phyloP scores from a whole-genome alignment of 257 asterid genomes.

The Lantana camara region DNA sequence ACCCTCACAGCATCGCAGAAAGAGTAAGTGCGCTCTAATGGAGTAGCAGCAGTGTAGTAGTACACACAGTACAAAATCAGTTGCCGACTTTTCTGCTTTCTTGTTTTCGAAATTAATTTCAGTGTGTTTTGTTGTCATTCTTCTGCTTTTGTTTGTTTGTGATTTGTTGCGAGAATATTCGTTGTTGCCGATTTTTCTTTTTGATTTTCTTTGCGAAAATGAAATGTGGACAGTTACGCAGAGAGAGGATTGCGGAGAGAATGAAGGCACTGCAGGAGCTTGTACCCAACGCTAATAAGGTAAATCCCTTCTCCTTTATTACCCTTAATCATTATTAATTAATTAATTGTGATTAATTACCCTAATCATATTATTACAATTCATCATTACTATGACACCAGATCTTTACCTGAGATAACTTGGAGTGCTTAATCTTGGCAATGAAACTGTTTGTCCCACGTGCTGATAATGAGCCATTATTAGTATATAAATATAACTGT shows the following conservation, averaged over 20 bases:
- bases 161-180: conserved; percentile 4
- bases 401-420: too few species aligned
- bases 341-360: conserved; percentile 14
- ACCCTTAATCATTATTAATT: neutral
- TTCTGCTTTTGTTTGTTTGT: conserved; percentile 22
- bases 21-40: conserved; percentile 51
- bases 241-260: conserved; percentile 99
- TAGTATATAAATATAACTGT: conserved; percentile 19
- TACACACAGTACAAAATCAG: conserved; percentile 31
- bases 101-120: conserved; percentile 11
- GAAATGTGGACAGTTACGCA: conserved; percentile 71
- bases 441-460: conserved; percentile 26
- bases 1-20: conserved; percentile 98
- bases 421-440: neutral
- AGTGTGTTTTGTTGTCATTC: conserved; percentile 28
- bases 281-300: conserved; percentile 95
- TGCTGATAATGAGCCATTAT: conserved; percentile 30
- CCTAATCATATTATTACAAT: too few species aligned
- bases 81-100: conserved; percentile 14
- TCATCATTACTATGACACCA: too few species aligned
- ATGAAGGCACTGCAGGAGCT: conserved; percentile 96
- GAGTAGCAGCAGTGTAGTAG: conserved; percentile 16
- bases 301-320: conserved; percentile 25
- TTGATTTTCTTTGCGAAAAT: conserved; percentile 13
- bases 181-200: conserved; percentile 3